These are phyloP conservation scores for Craterostigma plantagineum DNA, from an alignment of 257 asterid species.

Conservation along the genomic window DNA sequence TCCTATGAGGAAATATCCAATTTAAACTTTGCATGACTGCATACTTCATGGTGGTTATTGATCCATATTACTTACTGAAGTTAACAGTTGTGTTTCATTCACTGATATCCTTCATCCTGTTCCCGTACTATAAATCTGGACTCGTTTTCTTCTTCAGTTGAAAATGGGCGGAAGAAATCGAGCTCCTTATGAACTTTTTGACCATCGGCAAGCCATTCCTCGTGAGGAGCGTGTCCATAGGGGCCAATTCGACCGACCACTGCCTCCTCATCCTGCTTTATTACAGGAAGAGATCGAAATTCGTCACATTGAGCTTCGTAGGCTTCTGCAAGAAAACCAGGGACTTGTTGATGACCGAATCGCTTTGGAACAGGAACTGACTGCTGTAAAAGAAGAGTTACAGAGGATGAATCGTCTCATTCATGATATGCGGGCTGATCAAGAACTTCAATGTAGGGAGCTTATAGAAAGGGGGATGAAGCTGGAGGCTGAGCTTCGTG, in stretches of 20 bases:
- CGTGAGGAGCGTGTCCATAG: constrained; percentile 35
- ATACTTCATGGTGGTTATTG: no score
- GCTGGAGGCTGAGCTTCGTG: constrained; percentile 81
- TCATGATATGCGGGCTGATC: constrained; percentile 73
- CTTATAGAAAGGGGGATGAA: constrained; percentile 56
- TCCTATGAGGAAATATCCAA: no score
- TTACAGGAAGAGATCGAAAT: constrained; percentile 90
- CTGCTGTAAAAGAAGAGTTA: constrained; percentile 69
- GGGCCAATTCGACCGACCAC: constrained; percentile 45
- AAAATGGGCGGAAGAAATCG: constrained; percentile 84
- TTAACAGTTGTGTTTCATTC: no score
- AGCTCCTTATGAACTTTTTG: constrained; percentile 50
- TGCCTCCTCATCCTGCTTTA: constrained; percentile 74
- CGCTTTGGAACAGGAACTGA: constrained; percentile 51
- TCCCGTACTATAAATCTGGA: no score
- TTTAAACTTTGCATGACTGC: no score
- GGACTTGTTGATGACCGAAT: constrained; percentile 66
- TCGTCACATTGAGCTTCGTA: constrained; percentile 54
- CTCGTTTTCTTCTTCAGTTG: constrained; percentile 16
- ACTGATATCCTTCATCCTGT: no score
- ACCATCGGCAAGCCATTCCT: constrained; percentile 50
- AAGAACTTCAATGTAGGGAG: constrained; percentile 62
- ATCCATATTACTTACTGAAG: no score
- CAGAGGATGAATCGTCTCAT: constrained; percentile 53
- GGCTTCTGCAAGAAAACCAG: constrained; percentile 74